These are phyloP conservation scores for Fusarium falciforme DNA, from an alignment of 2,329 filamentous ascomycete genomes.

Conservation along the genomic window DNA sequence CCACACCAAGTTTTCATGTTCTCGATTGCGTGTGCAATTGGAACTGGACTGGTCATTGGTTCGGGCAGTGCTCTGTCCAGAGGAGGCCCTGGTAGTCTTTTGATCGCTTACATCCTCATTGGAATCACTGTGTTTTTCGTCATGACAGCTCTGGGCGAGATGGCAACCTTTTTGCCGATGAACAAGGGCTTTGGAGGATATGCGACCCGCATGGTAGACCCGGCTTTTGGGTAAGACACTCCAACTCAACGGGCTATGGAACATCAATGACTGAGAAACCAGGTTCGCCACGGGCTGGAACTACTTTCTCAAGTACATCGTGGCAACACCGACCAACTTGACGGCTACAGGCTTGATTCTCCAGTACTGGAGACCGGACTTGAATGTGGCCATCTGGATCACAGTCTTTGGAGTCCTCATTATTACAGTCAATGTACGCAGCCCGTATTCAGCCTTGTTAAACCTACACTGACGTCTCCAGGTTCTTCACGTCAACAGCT, in stretches of 20 bases:
- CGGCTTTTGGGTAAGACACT: conserved; percentile 42
- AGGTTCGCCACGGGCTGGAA: conserved; percentile 59
- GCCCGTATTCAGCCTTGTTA: background rate
- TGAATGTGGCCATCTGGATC: conserved; percentile 55
- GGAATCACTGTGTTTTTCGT: conserved; percentile 66
- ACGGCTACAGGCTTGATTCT: conserved; percentile 53
- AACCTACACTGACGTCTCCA: background rate
- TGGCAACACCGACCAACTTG: conserved; percentile 53
- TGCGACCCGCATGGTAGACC: conserved; percentile 46
- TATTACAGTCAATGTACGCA: conserved; percentile 46
- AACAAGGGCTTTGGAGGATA: conserved; percentile 46
- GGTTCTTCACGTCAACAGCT: conserved; percentile 53
- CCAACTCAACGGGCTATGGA: rapidly evolving
- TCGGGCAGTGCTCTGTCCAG: conserved; percentile 61
- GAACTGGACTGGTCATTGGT: conserved; percentile 61
- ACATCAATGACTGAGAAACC: background rate
- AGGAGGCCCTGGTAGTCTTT: conserved; percentile 56
- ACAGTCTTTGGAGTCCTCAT: conserved; percentile 49
- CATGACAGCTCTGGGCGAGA: conserved; percentile 58
- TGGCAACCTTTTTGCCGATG: conserved; percentile 44
- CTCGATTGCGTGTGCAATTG: conserved; percentile 53
- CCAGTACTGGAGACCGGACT: conserved; percentile 51
- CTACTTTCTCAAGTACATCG: conserved; percentile 59
- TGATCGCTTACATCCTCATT: conserved; percentile 56
- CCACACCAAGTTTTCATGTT: conserved; percentile 51